These are phyloP conservation scores for Xylaria sp. DNA, from an alignment of 2,329 filamentous ascomycete species.

Conservation along the genomic window DNA sequence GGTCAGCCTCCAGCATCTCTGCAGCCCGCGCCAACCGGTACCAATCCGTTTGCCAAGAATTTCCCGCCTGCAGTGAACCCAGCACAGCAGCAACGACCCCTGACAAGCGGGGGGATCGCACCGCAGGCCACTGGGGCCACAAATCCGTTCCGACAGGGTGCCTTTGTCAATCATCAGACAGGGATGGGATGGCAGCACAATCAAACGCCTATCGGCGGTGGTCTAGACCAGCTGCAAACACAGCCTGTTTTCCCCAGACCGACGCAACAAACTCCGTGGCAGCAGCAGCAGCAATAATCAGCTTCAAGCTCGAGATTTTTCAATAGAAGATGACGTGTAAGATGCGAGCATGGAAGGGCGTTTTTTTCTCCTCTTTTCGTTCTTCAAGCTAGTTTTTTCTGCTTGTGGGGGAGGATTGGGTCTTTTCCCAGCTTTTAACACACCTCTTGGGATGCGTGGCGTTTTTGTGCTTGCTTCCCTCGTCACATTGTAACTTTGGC, in stretches of 20 bases:
- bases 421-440: conserved; percentile 1
- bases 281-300: conserved; percentile 57
- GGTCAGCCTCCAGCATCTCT: conserved; percentile 55
- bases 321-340: conserved; percentile 11
- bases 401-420: conserved; percentile 1
- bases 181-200: conserved; percentile 89
- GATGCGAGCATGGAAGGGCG: conserved; percentile 27
- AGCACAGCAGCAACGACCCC: conserved; percentile 56
- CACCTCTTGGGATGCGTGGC: conserved; percentile 6
- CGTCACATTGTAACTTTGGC: background rate
- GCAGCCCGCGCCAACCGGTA: conserved; percentile 63
- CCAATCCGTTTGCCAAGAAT: conserved; percentile 68
- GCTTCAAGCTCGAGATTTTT: background rate
- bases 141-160: conserved; percentile 93
- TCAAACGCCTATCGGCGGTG: conserved; percentile 82
- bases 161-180: conserved; percentile 88
- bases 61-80: conserved; percentile 50
- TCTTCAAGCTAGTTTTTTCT: conserved; percentile 10
- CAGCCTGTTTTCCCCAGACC: conserved; percentile 88
- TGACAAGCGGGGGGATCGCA: conserved; percentile 62
- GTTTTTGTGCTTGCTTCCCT: background rate
- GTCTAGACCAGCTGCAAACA: conserved; percentile 80
- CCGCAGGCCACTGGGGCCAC: conserved; percentile 88
- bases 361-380: conserved; percentile 12
- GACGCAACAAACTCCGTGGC: conserved; percentile 70